Base-by-base conservation (phyloP, 257 asterid genomes). In the Solanum neorickii region DNA sequence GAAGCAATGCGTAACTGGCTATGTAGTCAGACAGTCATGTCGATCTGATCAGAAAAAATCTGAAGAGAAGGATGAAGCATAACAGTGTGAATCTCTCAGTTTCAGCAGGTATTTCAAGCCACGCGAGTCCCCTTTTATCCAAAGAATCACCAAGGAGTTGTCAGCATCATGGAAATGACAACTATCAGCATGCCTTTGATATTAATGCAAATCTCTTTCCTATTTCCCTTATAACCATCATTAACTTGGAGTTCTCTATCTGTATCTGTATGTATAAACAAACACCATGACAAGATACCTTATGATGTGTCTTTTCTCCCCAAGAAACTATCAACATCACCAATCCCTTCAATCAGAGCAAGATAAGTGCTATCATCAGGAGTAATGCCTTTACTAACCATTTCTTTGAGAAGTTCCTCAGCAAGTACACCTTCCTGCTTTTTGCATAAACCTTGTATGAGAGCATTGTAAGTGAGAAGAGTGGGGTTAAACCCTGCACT, bases 321-420 rank as follows among this genome's bases (percentile, higher is more conserved):
- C 52, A 87, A 73, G 86, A 88, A 82, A 16, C 85, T 82, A 29
- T 88, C 89, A 23, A 74, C 87, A 56, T 85, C 87, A 75, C 87
- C 87, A 10, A 91, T 87, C 44, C 92, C 94, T 88, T 94, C 92
- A 13, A 90, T 90, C 86, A 92, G 87, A 87, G 93, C 88, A 52
- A 93, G 86, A 84, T 93, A 93, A 78, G 94, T 93, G 56, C 90
- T 87, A 66, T 91, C 94, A 91, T 91, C 90, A 41, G 95, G 95
- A 83, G 88, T 86, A 86, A 93, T 91, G 87, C 95, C 97, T 86
- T 86, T 90, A 84, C 89, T 73, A 87, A 90, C 93, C 95, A 94
- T 93, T 89, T 93, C 97, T 89, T 93, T 91, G 44, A 92, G 91
- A 89, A 94, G 91, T 83, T 87, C 89, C 90, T 92, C 94, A 47